Conservation (phyloP, 2,329 filamentous ascomycete genomes). For the Fonsecaea nubica region DNA sequence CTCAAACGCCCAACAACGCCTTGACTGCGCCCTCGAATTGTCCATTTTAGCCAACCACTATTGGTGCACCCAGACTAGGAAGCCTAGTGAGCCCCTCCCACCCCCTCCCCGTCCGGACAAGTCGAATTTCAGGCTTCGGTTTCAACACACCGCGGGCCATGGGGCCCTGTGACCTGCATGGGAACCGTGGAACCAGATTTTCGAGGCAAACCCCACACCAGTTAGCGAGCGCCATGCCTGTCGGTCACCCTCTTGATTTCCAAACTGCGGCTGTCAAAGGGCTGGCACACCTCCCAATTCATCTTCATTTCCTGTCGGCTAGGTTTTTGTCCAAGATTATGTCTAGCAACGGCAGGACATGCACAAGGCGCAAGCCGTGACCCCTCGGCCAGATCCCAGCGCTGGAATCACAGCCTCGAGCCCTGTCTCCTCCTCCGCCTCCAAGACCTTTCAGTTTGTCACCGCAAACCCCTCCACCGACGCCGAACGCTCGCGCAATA, state of each 20-base stretch:
- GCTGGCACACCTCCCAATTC: not conserved
- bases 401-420: constrained; percentile 29
- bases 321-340: constrained; percentile 20
- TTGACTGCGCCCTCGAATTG: not conserved
- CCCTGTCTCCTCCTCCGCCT: constrained; percentile 16
- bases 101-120: not conserved
- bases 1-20: not conserved
- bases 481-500: constrained; percentile 34
- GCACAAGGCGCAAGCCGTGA: constrained; percentile 36
- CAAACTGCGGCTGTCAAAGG: not conserved
- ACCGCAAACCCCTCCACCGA: constrained; percentile 34
- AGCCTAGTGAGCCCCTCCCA: not conserved
- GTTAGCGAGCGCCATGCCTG: not conserved
- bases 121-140: not conserved
- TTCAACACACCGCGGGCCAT: not conserved
- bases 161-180: constrained; percentile 3
- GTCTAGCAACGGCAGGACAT: constrained; percentile 34
- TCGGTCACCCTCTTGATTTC: not conserved
- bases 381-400: constrained; percentile 29
- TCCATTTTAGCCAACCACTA: not conserved
- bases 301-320: not conserved
- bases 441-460: constrained; percentile 36
- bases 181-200: not conserved
- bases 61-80: not conserved
- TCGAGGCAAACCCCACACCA: not conserved